Base-by-base conservation (phyloP, 1,284 basidiomycete genomes). In the Kalmanozyma brasiliensis region DNA sequence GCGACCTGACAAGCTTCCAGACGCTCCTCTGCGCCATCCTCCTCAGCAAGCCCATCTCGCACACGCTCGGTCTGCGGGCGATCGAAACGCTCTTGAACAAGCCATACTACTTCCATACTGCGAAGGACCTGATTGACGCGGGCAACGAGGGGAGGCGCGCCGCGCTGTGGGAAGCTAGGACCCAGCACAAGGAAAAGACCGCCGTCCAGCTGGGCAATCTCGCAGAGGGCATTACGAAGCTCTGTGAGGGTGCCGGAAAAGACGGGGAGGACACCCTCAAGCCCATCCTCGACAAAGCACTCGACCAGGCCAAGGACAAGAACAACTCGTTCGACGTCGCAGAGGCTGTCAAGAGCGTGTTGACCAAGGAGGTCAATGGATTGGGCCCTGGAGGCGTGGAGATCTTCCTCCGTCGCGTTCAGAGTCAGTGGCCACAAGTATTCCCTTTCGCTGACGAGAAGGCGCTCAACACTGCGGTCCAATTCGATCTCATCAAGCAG, bases 151-250 rank as follows among this genome's bases (percentile, higher is more conserved):
- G 73, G 3, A 4, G 70, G 8, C n/a, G 73, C 3, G 68, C 62
- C 0, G 73, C 59, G 9, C 36, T 75, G 2, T 75, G 69, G 69
- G 62, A 69, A 36, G 73, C 73, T 2, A 43, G 70, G 11, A 75
- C 73, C 2, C 73, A 73, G 52, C 73, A 75, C 26, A 75, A 75
- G 34, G 73, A 73, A 35, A 75, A 75, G 55, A 70, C 70, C 0
- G 70, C 73, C 14, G 58, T 52, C 10, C 73, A 75, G 52, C 46
- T 75, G 2, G 73, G 70, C 0, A 52, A 41, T 10, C 53, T 75
- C n/a, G 65, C 71, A 4, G 45, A 69, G 32, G 73, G 70, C 1
- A 45, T 73, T 14, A 22, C 43, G 1, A 17, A 34, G 16, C 38
- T 73, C 8, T 61, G 64, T 26, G 44, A 52, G 1, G 60, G 36